These are phyloP conservation scores for Cordyceps militaris DNA, from an alignment of 2,329 filamentous ascomycete genomes.

Conservation along the genomic window DNA sequence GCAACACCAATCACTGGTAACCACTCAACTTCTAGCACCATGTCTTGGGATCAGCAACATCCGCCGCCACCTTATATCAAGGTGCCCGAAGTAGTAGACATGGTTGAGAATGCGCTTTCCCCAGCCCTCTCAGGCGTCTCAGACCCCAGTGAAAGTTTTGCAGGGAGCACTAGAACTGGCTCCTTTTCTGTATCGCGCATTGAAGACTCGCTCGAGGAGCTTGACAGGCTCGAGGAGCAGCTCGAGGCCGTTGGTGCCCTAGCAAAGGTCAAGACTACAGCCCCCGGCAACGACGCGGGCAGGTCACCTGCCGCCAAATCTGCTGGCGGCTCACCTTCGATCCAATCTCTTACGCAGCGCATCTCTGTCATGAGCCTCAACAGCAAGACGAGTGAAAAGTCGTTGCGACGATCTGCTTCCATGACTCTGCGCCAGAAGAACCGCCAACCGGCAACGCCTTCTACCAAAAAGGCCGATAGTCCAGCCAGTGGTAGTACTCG, in stretches of 20 bases:
- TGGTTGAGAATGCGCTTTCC: slow-evolving; percentile 27
- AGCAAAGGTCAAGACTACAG: slow-evolving; percentile 27
- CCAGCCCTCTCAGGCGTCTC: slow-evolving; percentile 26
- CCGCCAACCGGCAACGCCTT: slow-evolving; percentile 6
- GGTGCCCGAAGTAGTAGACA: slow-evolving; percentile 23
- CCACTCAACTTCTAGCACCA: slow-evolving; percentile 2
- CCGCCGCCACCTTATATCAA: slow-evolving; percentile 24
- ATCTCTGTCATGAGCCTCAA: slow-evolving; percentile 30
- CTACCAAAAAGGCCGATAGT: slow-evolving; percentile 8
- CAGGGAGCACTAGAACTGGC: slow-evolving; percentile 24
- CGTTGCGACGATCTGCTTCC: slow-evolving; percentile 36
- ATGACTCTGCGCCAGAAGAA: slow-evolving; percentile 29
- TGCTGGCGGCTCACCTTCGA: slow-evolving; percentile 15
- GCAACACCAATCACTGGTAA: slow-evolving; percentile 30
- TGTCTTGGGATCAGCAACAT: slow-evolving; percentile 20
- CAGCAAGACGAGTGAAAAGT: slow-evolving; percentile 28
- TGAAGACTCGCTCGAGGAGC: slow-evolving; percentile 56
- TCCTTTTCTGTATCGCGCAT: slow-evolving; percentile 42
- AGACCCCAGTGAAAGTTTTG: slow-evolving; percentile 28
- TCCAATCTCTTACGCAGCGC: slow-evolving; percentile 19
- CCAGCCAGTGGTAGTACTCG: background rate
- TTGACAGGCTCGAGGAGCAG: slow-evolving; percentile 55
- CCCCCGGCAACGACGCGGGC: slow-evolving; percentile 19
- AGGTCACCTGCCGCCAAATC: slow-evolving; percentile 7
- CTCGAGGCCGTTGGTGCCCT: slow-evolving; percentile 46